A percentile compares a stretch with the other conserved stretches of the same genome.
Conservation (phyloP, 2,329 filamentous ascomycete genomes). For the Fragosphaeria purpurea region DNA sequence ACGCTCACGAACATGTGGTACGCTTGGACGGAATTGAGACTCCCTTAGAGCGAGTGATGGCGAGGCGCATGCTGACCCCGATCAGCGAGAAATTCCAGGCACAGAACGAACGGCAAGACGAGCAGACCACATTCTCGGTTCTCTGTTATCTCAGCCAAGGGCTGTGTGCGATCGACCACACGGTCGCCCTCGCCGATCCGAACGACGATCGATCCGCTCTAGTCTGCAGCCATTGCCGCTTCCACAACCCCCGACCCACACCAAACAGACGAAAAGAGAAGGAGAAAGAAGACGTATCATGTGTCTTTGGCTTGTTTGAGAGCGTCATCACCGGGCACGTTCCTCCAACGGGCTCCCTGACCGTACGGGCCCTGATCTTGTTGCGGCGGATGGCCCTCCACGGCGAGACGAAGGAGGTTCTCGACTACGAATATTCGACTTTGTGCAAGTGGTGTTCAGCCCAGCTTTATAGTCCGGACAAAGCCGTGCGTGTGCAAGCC, state of each 20-base stretch:
- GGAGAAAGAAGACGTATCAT: neutral
- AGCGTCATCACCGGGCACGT: neutral
- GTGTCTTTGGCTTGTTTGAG: neutral
- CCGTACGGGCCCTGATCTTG: slow-evolving; percentile 6
- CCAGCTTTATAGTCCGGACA: slow-evolving; percentile 9
- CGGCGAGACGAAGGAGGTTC: neutral
- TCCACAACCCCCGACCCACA: neutral
- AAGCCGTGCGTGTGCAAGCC: slow-evolving; percentile 11
- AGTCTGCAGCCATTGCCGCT: slow-evolving; percentile 5
- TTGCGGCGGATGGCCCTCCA: slow-evolving; percentile 10
- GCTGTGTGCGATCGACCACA: slow-evolving; percentile 5
- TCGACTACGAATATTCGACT: slow-evolving; percentile 10
- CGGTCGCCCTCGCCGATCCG: slow-evolving; percentile 2
- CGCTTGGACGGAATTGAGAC: neutral
- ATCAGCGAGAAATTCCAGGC: neutral
- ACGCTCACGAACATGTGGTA: slow-evolving; percentile 8
- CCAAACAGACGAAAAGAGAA: slow-evolving; percentile 2
- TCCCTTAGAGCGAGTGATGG: too few species aligned
- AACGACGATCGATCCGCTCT: slow-evolving; percentile 4
- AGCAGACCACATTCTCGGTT: neutral
- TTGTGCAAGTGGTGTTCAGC: slow-evolving; percentile 10
- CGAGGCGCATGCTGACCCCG: too few species aligned
- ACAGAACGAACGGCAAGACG: neutral
- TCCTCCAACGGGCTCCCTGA: slow-evolving; percentile 3
- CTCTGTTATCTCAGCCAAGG: slow-evolving; percentile 7